Base-by-base conservation (phyloP, 805 yeast species). In the Ogataea pini region DNA sequence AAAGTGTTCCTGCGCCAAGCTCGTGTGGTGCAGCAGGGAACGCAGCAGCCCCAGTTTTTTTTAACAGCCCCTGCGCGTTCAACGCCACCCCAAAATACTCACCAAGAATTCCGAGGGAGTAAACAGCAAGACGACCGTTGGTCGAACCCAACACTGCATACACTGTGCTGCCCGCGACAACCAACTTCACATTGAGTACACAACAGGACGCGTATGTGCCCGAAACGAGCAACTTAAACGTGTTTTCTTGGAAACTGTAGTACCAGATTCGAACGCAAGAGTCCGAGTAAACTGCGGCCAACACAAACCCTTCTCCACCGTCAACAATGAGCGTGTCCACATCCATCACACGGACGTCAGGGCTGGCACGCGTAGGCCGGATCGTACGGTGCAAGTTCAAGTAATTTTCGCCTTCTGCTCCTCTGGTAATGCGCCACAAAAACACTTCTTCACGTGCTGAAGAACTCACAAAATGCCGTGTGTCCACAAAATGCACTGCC, bases 341-440 rank as follows among this genome's bases (percentile, higher is more conserved):
- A 64, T 87, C 96, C 97, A 90, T 92, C 47, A 92, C 82, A 55
- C 99, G 74, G 51, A 94, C 72, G 64, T 94, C 98, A 0, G 96
- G 96, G 48, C 80, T 78, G 12, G 73, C 73, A 8, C 75, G 65
- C 7, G 64, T 62, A 1, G 89, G 80, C 3, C 79, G 80, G 24
- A 91, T 68, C 1, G 79, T 67, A 4, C 83, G 77, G 39, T 68
- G 69, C 33, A 82, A 73, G 0, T 61, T 61, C 20, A 85, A 74
- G 24, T 76, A 72, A 7, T 63, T 51, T 4, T 63, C 57, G 9
- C 51, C 46, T 13, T 43, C 44, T 27, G 47, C 43, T 8, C 63
- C 52, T 3, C 68, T 65, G 29, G 72, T 65, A 1, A 89, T 54
- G 48, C 77, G 77, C 99, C 99, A 94, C 6, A 89, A 68, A 53